Evolutionary conservation across 805 yeast genomes (phyloP).

Genomic region (Cyberlindnera maritima): DNA sequence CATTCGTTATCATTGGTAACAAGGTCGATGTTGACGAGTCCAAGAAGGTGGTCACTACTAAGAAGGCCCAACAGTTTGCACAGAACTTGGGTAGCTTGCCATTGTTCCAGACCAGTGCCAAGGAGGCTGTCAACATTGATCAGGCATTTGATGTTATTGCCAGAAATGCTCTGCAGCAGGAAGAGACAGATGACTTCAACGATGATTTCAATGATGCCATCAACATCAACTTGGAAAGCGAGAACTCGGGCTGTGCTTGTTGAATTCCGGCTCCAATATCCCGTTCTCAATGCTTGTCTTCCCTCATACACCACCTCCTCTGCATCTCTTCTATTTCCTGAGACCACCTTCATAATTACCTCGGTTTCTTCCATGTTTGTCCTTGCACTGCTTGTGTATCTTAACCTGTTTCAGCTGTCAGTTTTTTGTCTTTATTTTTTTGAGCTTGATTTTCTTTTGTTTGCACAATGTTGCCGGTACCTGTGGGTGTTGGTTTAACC

Average conservation of each 20-base stretch:
- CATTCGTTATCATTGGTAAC: constrained; percentile 92
- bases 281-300: neutral
- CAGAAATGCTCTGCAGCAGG: constrained; percentile 92
- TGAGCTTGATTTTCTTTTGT: no score
- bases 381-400: no score
- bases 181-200: constrained; percentile 83
- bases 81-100: constrained; percentile 76
- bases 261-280: constrained; percentile 6
- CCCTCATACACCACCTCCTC: no score
- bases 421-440: no score
- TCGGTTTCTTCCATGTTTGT: no score
- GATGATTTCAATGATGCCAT: constrained; percentile 97
- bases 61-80: constrained; percentile 61
- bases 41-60: constrained; percentile 66
- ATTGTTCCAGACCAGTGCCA: constrained; percentile 95
- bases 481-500: no score
- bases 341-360: no score
- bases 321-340: no score
- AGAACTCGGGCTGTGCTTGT: constrained; percentile 33
- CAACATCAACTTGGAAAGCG: constrained; percentile 88
- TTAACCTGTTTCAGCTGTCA: no score
- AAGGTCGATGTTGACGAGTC: constrained; percentile 93
- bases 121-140: constrained; percentile 92
- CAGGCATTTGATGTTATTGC: constrained; percentile 96
- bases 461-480: no score